Evolutionary conservation across 129 eudicot species (phyloP).

Genomic region (Artemisia argyi): DNA sequence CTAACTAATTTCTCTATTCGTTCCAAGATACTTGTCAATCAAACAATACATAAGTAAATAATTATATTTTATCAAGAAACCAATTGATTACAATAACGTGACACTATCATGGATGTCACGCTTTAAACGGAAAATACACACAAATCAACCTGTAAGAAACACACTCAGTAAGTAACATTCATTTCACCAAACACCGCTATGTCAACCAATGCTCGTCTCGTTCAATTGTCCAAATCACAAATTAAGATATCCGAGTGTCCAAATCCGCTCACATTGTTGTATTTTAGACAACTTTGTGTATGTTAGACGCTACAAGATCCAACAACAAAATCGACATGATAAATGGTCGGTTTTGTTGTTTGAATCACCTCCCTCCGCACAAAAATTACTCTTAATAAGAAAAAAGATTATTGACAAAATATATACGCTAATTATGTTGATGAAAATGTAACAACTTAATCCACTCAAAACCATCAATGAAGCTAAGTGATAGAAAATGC

Average conservation of each 20-base stretch:
- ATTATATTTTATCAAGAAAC: too few relatives aligned
- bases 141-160: too few relatives aligned
- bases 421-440: constrained; percentile 13
- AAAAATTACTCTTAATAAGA: background rate
- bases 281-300: constrained; percentile 5
- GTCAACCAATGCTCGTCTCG: too few relatives aligned
- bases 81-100: too few relatives aligned
- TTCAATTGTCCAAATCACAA: too few relatives aligned
- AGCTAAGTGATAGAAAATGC: constrained; percentile 89
- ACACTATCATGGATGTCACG: too few relatives aligned
- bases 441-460: constrained; percentile 42
- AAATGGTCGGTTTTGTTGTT: constrained; percentile 10
- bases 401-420: constrained; percentile 16
- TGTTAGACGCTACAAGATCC: constrained; percentile 22
- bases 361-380: constrained; percentile 7
- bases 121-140: too few relatives aligned
- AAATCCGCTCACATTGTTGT: constrained; percentile 1
- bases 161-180: too few relatives aligned
- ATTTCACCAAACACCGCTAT: too few relatives aligned
- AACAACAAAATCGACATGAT: constrained; percentile 18
- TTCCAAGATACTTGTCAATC: too few relatives aligned
- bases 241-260: background rate
- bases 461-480: constrained; percentile 98
- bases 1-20: too few relatives aligned
- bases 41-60: too few relatives aligned